Percentiles rank a stretch among this genome's conserved stretches.
These are phyloP conservation scores for Leucogyrophana mollusca DNA, from an alignment of 768 basidiomycete genomes.

Conservation along the genomic window DNA sequence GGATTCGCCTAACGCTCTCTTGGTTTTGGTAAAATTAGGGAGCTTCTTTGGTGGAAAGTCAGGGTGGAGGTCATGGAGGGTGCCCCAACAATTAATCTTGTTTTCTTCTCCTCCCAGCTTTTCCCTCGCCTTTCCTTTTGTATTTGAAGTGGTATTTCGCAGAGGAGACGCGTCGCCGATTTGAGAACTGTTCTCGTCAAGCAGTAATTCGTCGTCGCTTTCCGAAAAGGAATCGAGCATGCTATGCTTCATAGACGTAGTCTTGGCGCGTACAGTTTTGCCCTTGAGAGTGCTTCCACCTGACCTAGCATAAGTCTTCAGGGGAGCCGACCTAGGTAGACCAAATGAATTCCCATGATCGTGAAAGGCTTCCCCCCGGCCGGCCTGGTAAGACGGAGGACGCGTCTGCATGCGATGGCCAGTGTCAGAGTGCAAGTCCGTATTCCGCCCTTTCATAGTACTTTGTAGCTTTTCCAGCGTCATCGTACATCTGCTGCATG, in stretches of 20 bases:
- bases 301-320: conserved; percentile 1
- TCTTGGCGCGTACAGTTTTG: not conserved
- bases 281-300: conserved; percentile 12
- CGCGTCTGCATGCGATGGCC: conserved; percentile 22
- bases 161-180: conserved; percentile 8
- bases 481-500: not conserved
- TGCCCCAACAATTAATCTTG: conserved; percentile 8
- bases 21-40: conserved; percentile 38
- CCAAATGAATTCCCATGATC: conserved; percentile 20
- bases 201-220: conserved; percentile 28
- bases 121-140: not conserved
- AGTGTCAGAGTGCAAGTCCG: conserved; percentile 12
- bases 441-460: not conserved
- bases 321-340: conserved; percentile 3
- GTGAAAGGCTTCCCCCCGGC: conserved; percentile 25
- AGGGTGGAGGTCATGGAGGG: conserved; percentile 21
- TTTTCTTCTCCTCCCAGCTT: not conserved
- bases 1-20: conserved; percentile 9
- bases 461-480: conserved; percentile 21
- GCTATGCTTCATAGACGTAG: not conserved
- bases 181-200: conserved; percentile 19
- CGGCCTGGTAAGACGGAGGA: conserved; percentile 20
- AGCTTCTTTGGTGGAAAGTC: conserved; percentile 15
- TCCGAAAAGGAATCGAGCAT: not conserved
- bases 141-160: conserved; percentile 10